phyloP scores from a whole-genome alignment of 225 moss, liverwort and hornwort species.

The Sphagnum tenellum region DNA sequence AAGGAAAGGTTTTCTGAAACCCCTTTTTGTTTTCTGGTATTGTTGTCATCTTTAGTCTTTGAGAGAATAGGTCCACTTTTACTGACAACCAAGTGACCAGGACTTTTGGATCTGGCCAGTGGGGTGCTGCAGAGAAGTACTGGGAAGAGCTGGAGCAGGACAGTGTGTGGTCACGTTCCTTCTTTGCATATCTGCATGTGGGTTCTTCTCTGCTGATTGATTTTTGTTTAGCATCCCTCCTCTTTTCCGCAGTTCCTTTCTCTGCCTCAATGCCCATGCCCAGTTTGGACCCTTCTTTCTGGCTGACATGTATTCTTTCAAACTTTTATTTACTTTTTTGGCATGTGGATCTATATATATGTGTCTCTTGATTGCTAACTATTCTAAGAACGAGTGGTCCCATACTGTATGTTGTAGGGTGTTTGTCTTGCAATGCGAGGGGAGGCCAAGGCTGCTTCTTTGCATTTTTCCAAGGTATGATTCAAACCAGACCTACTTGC shows the following conservation, averaged over 20 bases:
- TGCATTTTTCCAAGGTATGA: constrained; percentile 61
- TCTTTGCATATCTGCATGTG: constrained; percentile 88
- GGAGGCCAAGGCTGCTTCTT: constrained; percentile 54
- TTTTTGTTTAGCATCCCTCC: no score
- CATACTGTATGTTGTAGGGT: constrained; percentile 27
- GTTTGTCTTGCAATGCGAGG: constrained; percentile 86
- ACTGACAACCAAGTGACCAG: no score
- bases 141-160: constrained; percentile 89
- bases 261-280: constrained; percentile 2
- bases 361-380: neutral
- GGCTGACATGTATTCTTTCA: no score
- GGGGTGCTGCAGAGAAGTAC: constrained; percentile 76
- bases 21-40: no score
- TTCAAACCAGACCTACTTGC: neutral
- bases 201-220: constrained; percentile 1
- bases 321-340: no score
- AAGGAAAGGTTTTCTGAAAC: no score
- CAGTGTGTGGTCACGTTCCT: constrained; percentile 87
- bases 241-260: no score
- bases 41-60: no score
- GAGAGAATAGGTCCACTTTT: no score
- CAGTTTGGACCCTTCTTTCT: neutral
- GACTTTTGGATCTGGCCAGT: constrained; percentile 21
- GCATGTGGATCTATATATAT: no score
- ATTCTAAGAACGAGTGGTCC: no score